phyloP scores from a whole-genome alignment of 192 early-diverging fungal genomes.

The Coemansia sp. region DNA sequence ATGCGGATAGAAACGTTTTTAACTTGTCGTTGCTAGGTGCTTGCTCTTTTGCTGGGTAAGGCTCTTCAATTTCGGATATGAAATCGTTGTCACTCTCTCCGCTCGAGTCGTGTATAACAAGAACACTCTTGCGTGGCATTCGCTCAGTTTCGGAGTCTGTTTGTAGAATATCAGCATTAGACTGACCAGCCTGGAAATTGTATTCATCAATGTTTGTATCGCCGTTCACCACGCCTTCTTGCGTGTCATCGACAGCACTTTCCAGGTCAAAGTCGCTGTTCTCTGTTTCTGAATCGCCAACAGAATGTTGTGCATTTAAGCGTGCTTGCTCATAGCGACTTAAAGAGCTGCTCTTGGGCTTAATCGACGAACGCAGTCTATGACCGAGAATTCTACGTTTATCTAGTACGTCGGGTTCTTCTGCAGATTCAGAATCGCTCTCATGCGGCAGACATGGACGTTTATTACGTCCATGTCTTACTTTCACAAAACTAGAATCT shows the following conservation, averaged over 20 bases:
- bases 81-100: slow-evolving; percentile 36
- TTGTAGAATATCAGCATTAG: slow-evolving; percentile 20
- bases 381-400: slow-evolving; percentile 17
- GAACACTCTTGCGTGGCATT: slow-evolving; percentile 3
- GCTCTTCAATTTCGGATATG: slow-evolving; percentile 36
- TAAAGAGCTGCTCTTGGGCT: neutral
- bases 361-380: slow-evolving; percentile 25
- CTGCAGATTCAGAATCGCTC: slow-evolving; percentile 34
- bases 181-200: neutral
- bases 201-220: neutral
- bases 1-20: slow-evolving; percentile 20
- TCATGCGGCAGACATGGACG: neutral
- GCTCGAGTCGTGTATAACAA: slow-evolving; percentile 43
- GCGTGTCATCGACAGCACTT: neutral
- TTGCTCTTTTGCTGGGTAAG: neutral
- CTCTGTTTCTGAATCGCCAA: slow-evolving; percentile 27
- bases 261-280: neutral
- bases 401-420: slow-evolving; percentile 27
- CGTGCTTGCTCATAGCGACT: slow-evolving; percentile 39
- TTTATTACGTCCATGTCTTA: neutral
- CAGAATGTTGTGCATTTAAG: slow-evolving; percentile 4
- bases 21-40: neutral
- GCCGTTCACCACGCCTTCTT: neutral
- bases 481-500: neutral
- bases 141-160: slow-evolving; percentile 38